These are phyloP conservation scores for Blastocystis sp. DNA, from an alignment of 352 stramenopile genomes.

Conservation along the genomic window DNA sequence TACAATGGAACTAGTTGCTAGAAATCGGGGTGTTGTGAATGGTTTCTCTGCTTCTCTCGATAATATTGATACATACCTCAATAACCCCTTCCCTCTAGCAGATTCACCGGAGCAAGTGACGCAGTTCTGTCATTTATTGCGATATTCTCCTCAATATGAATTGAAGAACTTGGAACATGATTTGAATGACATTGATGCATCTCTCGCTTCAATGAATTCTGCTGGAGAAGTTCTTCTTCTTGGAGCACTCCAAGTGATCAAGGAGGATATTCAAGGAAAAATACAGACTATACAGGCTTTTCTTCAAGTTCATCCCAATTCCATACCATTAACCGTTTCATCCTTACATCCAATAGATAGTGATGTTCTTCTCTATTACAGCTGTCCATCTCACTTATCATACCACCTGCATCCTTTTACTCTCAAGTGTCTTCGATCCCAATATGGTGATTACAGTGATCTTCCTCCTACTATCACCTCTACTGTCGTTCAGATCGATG, in stretches of 20 bases:
- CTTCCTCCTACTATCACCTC: neutral
- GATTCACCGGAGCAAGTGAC: neutral
- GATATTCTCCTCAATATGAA: neutral
- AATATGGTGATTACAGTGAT: neutral
- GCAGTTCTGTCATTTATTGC: neutral
- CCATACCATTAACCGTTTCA: neutral
- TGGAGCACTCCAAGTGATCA: neutral
- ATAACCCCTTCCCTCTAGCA: neutral
- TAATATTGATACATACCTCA: neutral
- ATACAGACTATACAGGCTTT: neutral
- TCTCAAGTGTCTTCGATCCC: neutral
- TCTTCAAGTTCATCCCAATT: too few species aligned
- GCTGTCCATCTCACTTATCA: neutral
- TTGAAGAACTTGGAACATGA: neutral
- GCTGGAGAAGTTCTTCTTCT: neutral
- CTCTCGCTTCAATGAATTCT: neutral
- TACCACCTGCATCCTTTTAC: neutral
- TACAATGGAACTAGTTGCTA: constrained; percentile 2
- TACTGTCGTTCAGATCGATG: neutral
- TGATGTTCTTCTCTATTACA: neutral
- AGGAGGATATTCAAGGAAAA: neutral
- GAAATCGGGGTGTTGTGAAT: neutral
- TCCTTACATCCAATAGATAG: neutral
- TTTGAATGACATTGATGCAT: neutral
- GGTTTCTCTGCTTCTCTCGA: neutral